A percentile compares a stretch with the other conserved stretches of the same genome.
These are phyloP conservation scores for Neonectria coccinea DNA, from an alignment of 2,329 filamentous ascomycete genomes.

Conservation along the genomic window DNA sequence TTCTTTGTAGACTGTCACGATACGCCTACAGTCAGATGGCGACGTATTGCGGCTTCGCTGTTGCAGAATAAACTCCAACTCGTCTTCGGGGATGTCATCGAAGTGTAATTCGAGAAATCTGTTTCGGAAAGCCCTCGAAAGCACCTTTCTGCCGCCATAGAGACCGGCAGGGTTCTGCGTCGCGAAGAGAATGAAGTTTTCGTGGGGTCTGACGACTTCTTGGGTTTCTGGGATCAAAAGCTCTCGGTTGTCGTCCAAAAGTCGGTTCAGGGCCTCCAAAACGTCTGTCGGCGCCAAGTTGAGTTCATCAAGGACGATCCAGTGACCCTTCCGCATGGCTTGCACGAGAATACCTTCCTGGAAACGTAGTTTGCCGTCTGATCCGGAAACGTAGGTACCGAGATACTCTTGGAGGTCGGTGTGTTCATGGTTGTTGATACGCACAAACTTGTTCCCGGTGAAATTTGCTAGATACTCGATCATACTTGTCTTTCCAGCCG, in stretches of 20 bases:
- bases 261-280: constrained; percentile 91
- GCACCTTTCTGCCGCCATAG: constrained; percentile 92
- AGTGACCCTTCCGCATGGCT: constrained; percentile 91
- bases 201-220: constrained; percentile 89
- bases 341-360: constrained; percentile 95
- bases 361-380: constrained; percentile 87
- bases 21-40: constrained; percentile 89
- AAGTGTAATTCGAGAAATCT: constrained; percentile 97
- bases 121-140: constrained; percentile 96
- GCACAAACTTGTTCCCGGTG: constrained; percentile 95
- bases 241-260: constrained; percentile 96
- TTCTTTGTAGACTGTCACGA: constrained; percentile 94
- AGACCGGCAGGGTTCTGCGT: constrained; percentile 97
- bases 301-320: constrained; percentile 97
- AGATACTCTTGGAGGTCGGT: constrained; percentile 98
- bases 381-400: constrained; percentile 89
- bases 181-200: constrained; percentile 97
- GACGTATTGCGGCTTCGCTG: constrained; percentile 87
- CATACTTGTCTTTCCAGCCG: constrained; percentile 99
- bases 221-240: constrained; percentile 96
- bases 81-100: constrained; percentile 95
- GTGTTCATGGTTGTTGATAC: constrained; percentile 99
- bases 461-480: constrained; percentile 98
- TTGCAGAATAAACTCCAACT: constrained; percentile 91
- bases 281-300: constrained; percentile 98